Evolutionary conservation across 805 yeast genomes (phyloP), one percentile per base, ranked within the genome.

Genomic region (Yarrowia sp.): DNA sequence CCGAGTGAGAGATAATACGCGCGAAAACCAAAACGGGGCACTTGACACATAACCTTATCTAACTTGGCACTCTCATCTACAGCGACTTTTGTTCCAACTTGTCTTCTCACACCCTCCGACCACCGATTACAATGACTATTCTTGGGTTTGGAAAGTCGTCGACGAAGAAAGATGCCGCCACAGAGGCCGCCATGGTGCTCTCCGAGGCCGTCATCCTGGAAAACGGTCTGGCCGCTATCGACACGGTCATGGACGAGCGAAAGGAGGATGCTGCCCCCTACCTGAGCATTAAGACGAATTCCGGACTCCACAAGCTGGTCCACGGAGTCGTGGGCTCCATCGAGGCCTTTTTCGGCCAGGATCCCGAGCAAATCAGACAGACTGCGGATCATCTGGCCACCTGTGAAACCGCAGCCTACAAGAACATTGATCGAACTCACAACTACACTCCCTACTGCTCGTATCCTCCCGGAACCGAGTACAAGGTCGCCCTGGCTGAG

Each of bases 381-480:
- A 48, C 67, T 10, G 55, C 56, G 19, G 67, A 63, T 19, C 55
- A 40, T 48, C 16, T 63, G 56, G 45, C 55, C 22, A 40, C 43
- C 14, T 48, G 56, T 40, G 67, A 63, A 10, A 48, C 55, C 5
- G 43, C 56, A 11, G 67, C 67, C n/a, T 48, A 63, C 56, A 48
- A 49, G 36, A 49, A 49, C 67, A 48, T 48, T 15, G 67, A 63
- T 36, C 43, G 67, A 49, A 63, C 56, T 5, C 45, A 40, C 22
- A 48, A 48, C 55, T 63, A 63, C 56, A 63, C 55, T 9, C 67
- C 55, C 19, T 63, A 63, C 67, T 48, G 67, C 56, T 48, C 55
- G 3, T 93, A 90, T 77, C 97, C 97, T 0, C 97, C 97, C 0
- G 98, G 98, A 0, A 90, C 97, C 0, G 97, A 93, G 78, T 95